Base-by-base conservation (phyloP, 192 early-diverging fungal genomes). In the Geranomyces michiganensis region DNA sequence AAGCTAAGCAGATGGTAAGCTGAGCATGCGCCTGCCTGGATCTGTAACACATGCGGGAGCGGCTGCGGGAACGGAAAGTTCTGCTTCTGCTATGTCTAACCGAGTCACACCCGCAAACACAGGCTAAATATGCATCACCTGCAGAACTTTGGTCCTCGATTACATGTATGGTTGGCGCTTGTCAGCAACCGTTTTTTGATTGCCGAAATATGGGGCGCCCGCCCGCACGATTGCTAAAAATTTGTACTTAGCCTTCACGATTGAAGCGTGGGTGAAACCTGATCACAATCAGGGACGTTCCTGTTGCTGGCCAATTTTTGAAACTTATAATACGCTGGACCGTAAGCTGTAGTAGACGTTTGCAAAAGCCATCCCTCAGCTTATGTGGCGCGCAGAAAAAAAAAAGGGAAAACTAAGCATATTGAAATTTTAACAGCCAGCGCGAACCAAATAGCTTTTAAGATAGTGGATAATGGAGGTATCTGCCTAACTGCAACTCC, bases 261-360 rank as follows among this genome's bases (percentile, higher is more conserved):
- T 65, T 30, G 63, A 65, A 47, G 63, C 63, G 36, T 65, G 63
- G 63, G 63, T 65, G 14, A 65, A 65, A 24, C 63, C 63, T 45
- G 63, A 43, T 30, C 63, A 27, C 36, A 13, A 65, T 43, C 7
- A 47, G 22, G 63, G 45, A n/a, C 63, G 63, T n/a, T 22, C 19
- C 22, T 65, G 63, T 22, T 65, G 63, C 30, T 65, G 63, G 63
- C 33, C 63, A 17, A 43, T 65, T 45, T 47, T 65, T 3, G 63
- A 65, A 65, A 65, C 63, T 0, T 65, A 65, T 43, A 65, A 41
- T 45, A 47, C 63, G 19, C 17, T 22, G 21, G 63, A 65, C 30
- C 9, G 63, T 47, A 43, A 65, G 63, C n/a, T n/a, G 36, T 7
- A 41, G 36, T 10, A 41, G 36, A n/a, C n/a, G n/a, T n/a, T 41